Conservation (phyloP, 176 grass and related monocot species). For the Leersia perrieri region DNA sequence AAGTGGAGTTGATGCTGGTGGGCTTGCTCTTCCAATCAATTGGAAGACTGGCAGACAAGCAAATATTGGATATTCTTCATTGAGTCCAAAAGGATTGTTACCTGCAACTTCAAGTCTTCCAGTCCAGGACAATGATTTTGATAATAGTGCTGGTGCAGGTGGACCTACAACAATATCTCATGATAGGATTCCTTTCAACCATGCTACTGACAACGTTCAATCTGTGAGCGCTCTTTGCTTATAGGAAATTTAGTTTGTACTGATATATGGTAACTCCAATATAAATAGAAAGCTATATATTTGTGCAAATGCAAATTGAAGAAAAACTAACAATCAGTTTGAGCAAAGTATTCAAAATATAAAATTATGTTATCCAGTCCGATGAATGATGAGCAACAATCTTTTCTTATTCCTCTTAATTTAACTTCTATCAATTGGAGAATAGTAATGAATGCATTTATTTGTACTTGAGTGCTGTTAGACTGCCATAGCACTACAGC, state of each 20-base stretch:
- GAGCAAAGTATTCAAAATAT: neutral
- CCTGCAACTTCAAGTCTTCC: slow-evolving; percentile 27
- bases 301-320: neutral
- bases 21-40: slow-evolving; percentile 36
- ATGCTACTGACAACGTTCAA: slow-evolving; percentile 32
- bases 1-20: slow-evolving; percentile 10
- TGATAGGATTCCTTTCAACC: slow-evolving; percentile 25
- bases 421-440: too few relatives aligned
- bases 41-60: slow-evolving; percentile 22
- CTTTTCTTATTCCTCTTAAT: neutral
- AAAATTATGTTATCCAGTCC: neutral
- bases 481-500: neutral
- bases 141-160: slow-evolving; percentile 35
- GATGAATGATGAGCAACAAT: neutral
- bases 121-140: slow-evolving; percentile 22
- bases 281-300: neutral
- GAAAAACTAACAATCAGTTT: neutral
- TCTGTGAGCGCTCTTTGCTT: slow-evolving; percentile 38
- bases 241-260: neutral
- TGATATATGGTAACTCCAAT: neutral
- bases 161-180: slow-evolving; percentile 23
- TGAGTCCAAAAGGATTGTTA: slow-evolving; percentile 45
- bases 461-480: neutral
- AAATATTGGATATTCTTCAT: slow-evolving; percentile 32
- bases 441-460: neutral